phyloP scores from a whole-genome alignment of 768 basidiomycete species.

The Nidula microcarpa region DNA sequence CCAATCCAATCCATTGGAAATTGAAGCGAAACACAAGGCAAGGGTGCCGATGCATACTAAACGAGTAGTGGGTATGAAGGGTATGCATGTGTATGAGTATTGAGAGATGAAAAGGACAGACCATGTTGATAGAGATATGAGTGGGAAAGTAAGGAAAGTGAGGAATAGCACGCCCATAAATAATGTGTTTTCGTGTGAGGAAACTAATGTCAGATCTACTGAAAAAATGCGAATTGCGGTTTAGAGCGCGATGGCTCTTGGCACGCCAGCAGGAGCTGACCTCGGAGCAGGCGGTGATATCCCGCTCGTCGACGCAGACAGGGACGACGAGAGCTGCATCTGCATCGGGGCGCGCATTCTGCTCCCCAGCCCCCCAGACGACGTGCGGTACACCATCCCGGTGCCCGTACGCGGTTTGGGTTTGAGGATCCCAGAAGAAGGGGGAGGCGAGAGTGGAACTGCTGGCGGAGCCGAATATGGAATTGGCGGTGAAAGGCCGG shows the following conservation, averaged over 20 bases:
- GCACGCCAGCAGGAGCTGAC: not conserved
- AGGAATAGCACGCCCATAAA: not conserved
- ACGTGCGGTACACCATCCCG: constrained; percentile 2
- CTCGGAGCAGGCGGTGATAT: not conserved
- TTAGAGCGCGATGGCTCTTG: constrained; percentile 2
- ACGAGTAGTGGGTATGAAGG: not conserved
- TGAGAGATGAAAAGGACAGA: not conserved
- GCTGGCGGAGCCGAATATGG: not conserved
- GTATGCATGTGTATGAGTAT: not conserved
- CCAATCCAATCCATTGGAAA: not conserved
- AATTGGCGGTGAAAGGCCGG: not conserved
- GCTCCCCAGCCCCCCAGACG: not conserved
- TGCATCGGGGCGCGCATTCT: not conserved
- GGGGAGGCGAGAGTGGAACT: not conserved
- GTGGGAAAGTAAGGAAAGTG: not conserved
- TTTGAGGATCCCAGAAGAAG: not conserved
- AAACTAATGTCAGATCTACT: not conserved
- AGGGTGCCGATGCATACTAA: not conserved
- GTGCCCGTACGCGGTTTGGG: constrained; percentile 3
- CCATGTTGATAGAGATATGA: not conserved
- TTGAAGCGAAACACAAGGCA: not conserved
- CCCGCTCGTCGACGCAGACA: not conserved
- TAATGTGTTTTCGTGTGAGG: not conserved
- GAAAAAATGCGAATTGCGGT: not conserved
- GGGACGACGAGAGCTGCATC: not conserved